These are phyloP conservation scores for Capronia epimyces DNA, from an alignment of 2,329 filamentous ascomycete species.

Conservation along the genomic window DNA sequence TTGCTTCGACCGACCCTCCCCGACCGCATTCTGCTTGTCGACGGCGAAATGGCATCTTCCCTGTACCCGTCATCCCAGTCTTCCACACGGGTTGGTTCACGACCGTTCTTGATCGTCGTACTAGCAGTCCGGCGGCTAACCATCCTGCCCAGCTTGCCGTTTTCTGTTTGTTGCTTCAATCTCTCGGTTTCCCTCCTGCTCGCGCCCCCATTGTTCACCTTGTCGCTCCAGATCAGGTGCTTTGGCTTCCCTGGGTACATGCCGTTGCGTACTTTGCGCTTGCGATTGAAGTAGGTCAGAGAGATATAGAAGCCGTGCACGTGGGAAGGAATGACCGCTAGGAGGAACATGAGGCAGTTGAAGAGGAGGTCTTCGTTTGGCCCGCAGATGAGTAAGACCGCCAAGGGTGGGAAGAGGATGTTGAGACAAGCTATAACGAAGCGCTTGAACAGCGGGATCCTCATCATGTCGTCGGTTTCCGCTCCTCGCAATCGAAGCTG, in stretches of 20 bases:
- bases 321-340: slow-evolving; percentile 39
- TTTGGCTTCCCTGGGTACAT: slow-evolving; percentile 36
- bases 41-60: slow-evolving; percentile 6
- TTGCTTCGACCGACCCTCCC: not conserved
- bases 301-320: slow-evolving; percentile 41
- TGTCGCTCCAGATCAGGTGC: slow-evolving; percentile 34
- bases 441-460: slow-evolving; percentile 32
- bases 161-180: slow-evolving; percentile 29
- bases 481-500: too few relatives aligned
- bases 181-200: slow-evolving; percentile 32
- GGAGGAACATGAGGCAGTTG: slow-evolving; percentile 38
- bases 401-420: slow-evolving; percentile 39
- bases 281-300: slow-evolving; percentile 38
- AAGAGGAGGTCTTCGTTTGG: slow-evolving; percentile 34
- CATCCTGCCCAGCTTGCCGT: slow-evolving; percentile 12
- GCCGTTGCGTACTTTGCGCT: slow-evolving; percentile 36
- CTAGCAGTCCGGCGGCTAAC: slow-evolving; percentile 1
- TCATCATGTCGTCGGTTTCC: slow-evolving; percentile 11
- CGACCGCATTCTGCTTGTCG: not conserved
- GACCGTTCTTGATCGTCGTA: not conserved
- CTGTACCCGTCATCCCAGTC: slow-evolving; percentile 20
- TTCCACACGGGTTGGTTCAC: slow-evolving; percentile 4
- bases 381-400: slow-evolving; percentile 37
- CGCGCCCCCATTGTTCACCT: slow-evolving; percentile 37
- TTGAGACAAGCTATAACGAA: slow-evolving; percentile 36